phyloP scores from a whole-genome alignment of 2,329 filamentous ascomycete species.

The Hypoxylon sp. region DNA sequence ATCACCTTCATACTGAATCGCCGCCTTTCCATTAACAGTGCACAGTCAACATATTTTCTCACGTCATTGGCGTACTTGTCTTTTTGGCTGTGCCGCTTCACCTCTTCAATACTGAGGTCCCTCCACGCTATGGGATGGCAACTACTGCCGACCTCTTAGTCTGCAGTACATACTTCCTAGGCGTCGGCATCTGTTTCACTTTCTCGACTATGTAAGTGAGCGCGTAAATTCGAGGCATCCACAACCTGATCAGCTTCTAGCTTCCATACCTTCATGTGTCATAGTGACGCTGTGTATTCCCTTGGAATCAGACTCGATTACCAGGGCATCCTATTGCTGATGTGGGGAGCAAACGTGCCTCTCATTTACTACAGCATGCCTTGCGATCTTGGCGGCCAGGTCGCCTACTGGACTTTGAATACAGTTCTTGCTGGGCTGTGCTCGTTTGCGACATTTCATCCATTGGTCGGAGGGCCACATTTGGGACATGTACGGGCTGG shows the following conservation, averaged over 20 bases:
- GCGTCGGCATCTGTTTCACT: slow-evolving; percentile 60
- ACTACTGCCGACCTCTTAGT: slow-evolving; percentile 56
- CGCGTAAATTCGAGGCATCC: background rate
- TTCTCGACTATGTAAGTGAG: slow-evolving; percentile 58
- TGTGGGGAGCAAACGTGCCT: slow-evolving; percentile 72
- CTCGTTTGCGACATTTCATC: slow-evolving; percentile 54
- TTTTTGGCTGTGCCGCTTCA: slow-evolving; percentile 56
- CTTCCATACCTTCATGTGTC: slow-evolving; percentile 69
- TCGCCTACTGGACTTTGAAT: slow-evolving; percentile 55
- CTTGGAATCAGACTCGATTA: slow-evolving; percentile 72
- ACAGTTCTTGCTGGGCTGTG: slow-evolving; percentile 54
- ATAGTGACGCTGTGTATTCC: slow-evolving; percentile 61
- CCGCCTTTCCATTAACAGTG: slow-evolving; percentile 6
- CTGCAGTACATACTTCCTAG: slow-evolving; percentile 58
- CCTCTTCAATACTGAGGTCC: slow-evolving; percentile 54
- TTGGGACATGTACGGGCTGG: slow-evolving; percentile 56
- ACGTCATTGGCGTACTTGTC: slow-evolving; percentile 56
- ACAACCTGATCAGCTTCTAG: slow-evolving; percentile 48
- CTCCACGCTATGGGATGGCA: slow-evolving; percentile 54
- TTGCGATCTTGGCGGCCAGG: slow-evolving; percentile 51
- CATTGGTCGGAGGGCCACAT: slow-evolving; percentile 54
- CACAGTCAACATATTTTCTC: slow-evolving; percentile 62
- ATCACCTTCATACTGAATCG: background rate
- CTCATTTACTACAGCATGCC: slow-evolving; percentile 68
- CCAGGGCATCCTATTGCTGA: slow-evolving; percentile 70